Percentiles rank a stretch among this genome's conserved stretches.
Conservation (phyloP, 2,329 filamentous ascomycete species). For the Cyphellophora attinorum region DNA sequence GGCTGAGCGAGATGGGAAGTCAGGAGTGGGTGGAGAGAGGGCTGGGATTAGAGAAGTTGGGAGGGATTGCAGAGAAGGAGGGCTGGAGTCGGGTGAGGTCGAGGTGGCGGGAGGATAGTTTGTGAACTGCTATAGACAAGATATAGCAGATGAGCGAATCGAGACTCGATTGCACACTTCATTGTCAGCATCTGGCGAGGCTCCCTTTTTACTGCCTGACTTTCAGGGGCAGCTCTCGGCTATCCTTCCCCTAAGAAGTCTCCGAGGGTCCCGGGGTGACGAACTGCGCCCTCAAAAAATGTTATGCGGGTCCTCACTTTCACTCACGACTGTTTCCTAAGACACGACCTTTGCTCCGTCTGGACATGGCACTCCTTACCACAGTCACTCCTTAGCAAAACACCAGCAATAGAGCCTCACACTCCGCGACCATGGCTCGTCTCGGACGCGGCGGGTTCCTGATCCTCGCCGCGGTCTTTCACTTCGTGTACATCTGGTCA, state of each 20-base stretch:
- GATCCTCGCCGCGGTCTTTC: constrained; percentile 81
- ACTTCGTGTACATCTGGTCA: constrained; percentile 84
- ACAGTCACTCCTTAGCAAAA: constrained; percentile 15
- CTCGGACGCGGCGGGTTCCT: constrained; percentile 71
- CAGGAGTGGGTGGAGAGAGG: constrained; percentile 88
- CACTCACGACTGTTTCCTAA: no score
- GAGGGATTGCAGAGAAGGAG: constrained; percentile 36
- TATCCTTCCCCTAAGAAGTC: neutral
- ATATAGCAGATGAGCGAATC: neutral
- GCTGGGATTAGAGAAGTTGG: constrained; percentile 39
- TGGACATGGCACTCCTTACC: constrained; percentile 11
- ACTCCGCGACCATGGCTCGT: constrained; percentile 33
- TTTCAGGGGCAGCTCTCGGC: constrained; percentile 1
- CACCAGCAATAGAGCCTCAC: neutral
- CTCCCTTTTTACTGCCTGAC: no score
- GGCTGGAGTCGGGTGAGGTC: constrained; percentile 39
- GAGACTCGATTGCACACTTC: neutral
- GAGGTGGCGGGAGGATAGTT: constrained; percentile 41
- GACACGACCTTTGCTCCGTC: no score
- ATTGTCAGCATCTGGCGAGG: no score
- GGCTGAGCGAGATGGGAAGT: constrained; percentile 87
- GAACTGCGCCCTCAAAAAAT: no score
- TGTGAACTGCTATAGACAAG: constrained; percentile 19
- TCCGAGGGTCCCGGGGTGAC: no score
- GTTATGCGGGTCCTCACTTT: neutral